phyloP scores from a whole-genome alignment of 2,329 filamentous ascomycete genomes.

The Penicillium sp. region DNA sequence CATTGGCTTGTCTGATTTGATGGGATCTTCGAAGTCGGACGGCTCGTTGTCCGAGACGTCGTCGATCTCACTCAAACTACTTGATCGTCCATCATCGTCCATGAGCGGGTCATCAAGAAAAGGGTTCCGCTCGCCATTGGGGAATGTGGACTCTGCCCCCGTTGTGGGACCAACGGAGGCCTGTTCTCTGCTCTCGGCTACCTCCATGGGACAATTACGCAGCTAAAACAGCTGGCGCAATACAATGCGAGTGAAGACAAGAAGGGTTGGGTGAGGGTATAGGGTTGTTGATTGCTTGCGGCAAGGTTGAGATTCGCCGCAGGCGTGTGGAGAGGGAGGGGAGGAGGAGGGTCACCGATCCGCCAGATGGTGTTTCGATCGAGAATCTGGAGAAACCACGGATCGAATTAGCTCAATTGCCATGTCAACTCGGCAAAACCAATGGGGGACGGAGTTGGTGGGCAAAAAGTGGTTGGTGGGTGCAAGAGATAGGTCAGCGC shows the following conservation, averaged over 20 bases:
- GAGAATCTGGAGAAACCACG: conserved; percentile 23
- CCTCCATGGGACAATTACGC: conserved; percentile 38
- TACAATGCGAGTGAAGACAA: not conserved
- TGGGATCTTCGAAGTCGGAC: conserved; percentile 52
- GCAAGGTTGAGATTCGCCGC: conserved; percentile 18
- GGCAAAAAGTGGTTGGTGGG: conserved; percentile 22
- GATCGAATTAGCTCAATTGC: conserved; percentile 30
- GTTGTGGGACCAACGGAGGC: conserved; percentile 37
- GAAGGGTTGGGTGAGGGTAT: not conserved
- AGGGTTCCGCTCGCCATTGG: conserved; percentile 40
- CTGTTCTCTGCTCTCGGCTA: conserved; percentile 39
- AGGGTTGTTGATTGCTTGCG: conserved; percentile 19
- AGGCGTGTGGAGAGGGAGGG: conserved; percentile 17
- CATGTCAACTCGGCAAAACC: conserved; percentile 17
- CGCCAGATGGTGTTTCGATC: conserved; percentile 10
- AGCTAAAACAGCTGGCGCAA: conserved; percentile 2
- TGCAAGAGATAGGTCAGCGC: conserved; percentile 25
- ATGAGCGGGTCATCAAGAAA: conserved; percentile 45
- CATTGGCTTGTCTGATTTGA: conserved; percentile 55
- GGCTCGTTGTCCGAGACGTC: conserved; percentile 70
- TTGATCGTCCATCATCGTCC: conserved; percentile 73
- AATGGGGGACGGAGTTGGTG: conserved; percentile 9
- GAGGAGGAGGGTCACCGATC: conserved; percentile 22
- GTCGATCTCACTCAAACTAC: conserved; percentile 89
- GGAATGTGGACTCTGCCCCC: conserved; percentile 33